Percentiles rank a stretch among this genome's conserved stretches.
phyloP scores from a whole-genome alignment of 1,284 basidiomycete species.

The Agroathelia rolfsii region DNA sequence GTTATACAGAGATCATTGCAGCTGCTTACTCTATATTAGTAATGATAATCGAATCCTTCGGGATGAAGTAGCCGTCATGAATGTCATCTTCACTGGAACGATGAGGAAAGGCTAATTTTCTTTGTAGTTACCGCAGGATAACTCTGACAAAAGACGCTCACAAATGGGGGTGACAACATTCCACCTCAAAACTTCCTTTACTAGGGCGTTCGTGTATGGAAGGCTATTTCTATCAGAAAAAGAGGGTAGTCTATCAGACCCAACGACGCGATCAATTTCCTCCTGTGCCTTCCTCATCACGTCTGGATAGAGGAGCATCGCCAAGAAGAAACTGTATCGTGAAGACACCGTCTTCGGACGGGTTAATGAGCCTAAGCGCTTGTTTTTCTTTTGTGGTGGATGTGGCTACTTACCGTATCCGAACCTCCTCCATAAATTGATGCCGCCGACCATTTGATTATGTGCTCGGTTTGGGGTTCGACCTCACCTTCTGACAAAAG shows the following conservation, averaged over 20 bases:
- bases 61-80: slow-evolving; percentile 22
- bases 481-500: slow-evolving; percentile 15
- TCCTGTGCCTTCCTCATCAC: slow-evolving; percentile 28
- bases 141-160: slow-evolving; percentile 2
- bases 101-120: slow-evolving; percentile 14
- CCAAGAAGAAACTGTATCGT: slow-evolving; percentile 24
- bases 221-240: slow-evolving; percentile 27
- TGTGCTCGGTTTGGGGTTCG: slow-evolving; percentile 16
- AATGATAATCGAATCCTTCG: slow-evolving; percentile 16
- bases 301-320: slow-evolving; percentile 28
- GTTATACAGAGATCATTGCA: background rate
- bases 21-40: slow-evolving; percentile 16
- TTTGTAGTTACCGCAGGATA: background rate
- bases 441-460: slow-evolving; percentile 4
- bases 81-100: slow-evolving; percentile 15
- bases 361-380: background rate
- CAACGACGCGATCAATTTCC: slow-evolving; percentile 30
- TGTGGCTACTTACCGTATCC: slow-evolving; percentile 13
- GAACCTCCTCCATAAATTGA: slow-evolving; percentile 11
- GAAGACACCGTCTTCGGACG: slow-evolving; percentile 12
- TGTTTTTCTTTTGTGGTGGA: background rate
- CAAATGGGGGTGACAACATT: slow-evolving; percentile 19
- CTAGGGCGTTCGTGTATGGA: slow-evolving; percentile 30
- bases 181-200: slow-evolving; percentile 35
- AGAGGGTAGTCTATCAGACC: slow-evolving; percentile 27